Evolutionary conservation across 805 yeast species (phyloP), one percentile per base, ranked within the genome.

Genomic region (Dipodascopsis uninucleata): DNA sequence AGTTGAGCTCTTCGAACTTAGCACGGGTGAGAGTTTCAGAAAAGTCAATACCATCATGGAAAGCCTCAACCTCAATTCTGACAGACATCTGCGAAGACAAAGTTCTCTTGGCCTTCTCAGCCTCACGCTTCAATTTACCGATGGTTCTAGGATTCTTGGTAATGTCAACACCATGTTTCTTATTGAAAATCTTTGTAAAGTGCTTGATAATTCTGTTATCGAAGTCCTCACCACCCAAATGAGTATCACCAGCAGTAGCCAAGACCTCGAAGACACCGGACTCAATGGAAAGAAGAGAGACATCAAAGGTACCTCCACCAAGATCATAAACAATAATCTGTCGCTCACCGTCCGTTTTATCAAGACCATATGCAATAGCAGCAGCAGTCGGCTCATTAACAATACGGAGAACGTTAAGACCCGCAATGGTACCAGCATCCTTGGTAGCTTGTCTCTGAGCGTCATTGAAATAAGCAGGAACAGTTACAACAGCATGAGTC

Each of bases 281-380:
- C 67, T 87, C 95, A 66, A 88, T 85, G 67, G 89, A 81, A 68
- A 88, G 77, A 56, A 88, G 77, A 43, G 96, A 89, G 48, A 88
- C 96, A 85, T 88, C 97, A 75, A 88, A 88, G 68, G 96, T 88
- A 79, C 96, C 96, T 75, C 97, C 97, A 78, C 97, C 97, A 68
- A 88, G 81, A 72, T 88, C 96, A 76, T 87, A 88, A 68, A 88
- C 86, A 65, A 88, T 76, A 54, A 88, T 90, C 71, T 87, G 86
- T 55, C 76, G 77, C 55, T 79, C 81, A 76, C 88, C 88, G 53
- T 64, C 62, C 64, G 64, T 64, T 65, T 67, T 69, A 61, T 69
- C 73, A 62, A 89, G 79, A 78, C 97, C 97, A 80, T 89, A 89
- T 69, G 97, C 97, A 74, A 89, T 87, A 61, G 97, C 97, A 64